Percentiles rank a stretch among this genome's conserved stretches.
Evolutionary conservation across 352 stramenopile genomes (phyloP).

Genomic region (Plasmopara muralis): DNA sequence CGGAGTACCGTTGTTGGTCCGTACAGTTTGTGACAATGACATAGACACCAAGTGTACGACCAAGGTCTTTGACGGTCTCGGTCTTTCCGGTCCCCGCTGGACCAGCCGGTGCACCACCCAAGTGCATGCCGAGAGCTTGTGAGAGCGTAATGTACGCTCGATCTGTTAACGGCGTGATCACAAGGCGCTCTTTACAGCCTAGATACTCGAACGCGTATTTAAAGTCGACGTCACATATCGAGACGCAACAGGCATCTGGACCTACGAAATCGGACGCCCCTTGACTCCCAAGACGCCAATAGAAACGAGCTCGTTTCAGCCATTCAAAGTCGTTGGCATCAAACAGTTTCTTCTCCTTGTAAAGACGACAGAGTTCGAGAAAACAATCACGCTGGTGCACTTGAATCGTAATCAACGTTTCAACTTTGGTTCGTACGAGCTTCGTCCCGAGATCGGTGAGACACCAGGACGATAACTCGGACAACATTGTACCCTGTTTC

Average conservation of each 20-base stretch:
- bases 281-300: slow-evolving; percentile 41
- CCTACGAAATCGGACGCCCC: slow-evolving; percentile 81
- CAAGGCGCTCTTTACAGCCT: slow-evolving; percentile 85
- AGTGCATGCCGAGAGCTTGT: slow-evolving; percentile 82
- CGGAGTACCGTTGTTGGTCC: slow-evolving; percentile 85
- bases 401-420: slow-evolving; percentile 92
- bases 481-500: slow-evolving; percentile 68
- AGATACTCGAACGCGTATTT: slow-evolving; percentile 93
- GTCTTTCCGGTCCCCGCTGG: slow-evolving; percentile 89
- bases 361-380: slow-evolving; percentile 52
- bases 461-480: slow-evolving; percentile 88
- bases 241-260: slow-evolving; percentile 90
- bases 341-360: slow-evolving; percentile 74
- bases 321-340: slow-evolving; percentile 80
- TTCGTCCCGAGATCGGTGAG: slow-evolving; percentile 85
- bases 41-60: slow-evolving; percentile 84
- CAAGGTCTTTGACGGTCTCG: slow-evolving; percentile 89
- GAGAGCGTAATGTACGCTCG: slow-evolving; percentile 89
- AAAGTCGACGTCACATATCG: slow-evolving; percentile 89
- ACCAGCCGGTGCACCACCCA: slow-evolving; percentile 81
- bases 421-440: slow-evolving; percentile 89
- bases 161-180: slow-evolving; percentile 89
- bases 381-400: slow-evolving; percentile 85
- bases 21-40: slow-evolving; percentile 92
- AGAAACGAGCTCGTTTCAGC: slow-evolving; percentile 77